Conservation (phyloP, 139 green algal species). For the Chlorella ohadii region DNA sequence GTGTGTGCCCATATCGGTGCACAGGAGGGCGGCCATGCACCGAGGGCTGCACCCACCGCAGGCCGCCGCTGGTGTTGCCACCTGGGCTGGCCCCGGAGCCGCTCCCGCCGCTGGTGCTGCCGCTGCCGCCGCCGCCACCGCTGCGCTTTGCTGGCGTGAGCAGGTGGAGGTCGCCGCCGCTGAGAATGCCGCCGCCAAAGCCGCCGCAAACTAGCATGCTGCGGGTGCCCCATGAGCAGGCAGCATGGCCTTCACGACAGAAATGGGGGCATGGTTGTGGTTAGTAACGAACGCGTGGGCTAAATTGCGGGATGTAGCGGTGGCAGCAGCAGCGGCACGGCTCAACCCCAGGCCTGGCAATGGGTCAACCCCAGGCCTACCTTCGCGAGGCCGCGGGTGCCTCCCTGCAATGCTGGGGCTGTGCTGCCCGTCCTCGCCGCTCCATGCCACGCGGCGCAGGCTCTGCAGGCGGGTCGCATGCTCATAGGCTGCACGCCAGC, state of each 20-base stretch:
- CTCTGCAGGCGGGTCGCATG: background rate
- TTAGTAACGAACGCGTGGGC: no score
- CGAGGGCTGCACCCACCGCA: background rate
- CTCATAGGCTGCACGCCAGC: constrained; percentile 5
- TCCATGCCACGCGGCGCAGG: constrained; percentile 8
- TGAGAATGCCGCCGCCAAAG: constrained; percentile 13
- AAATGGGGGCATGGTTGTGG: no score
- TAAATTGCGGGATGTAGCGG: no score
- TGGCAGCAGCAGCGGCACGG: no score
- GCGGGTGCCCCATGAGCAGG: constrained; percentile 3
- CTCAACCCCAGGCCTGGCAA: no score
- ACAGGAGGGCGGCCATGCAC: background rate
- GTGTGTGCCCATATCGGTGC: constrained; percentile 9
- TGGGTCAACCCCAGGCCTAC: no score
- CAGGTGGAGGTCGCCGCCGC: background rate
- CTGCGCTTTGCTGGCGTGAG: background rate
- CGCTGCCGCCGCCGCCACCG: background rate
- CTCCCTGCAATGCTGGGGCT: background rate
- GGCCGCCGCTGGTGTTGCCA: background rate
- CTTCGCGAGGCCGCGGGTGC: background rate
- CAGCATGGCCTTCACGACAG: constrained; percentile 21
- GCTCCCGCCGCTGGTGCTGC: background rate
- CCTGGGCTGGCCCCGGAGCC: no score
- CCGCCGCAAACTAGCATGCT: constrained; percentile 18
- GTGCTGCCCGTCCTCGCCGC: background rate